phyloP scores from a whole-genome alignment of 192 early-diverging fungal species.

The Entophlyctis luteolus region DNA sequence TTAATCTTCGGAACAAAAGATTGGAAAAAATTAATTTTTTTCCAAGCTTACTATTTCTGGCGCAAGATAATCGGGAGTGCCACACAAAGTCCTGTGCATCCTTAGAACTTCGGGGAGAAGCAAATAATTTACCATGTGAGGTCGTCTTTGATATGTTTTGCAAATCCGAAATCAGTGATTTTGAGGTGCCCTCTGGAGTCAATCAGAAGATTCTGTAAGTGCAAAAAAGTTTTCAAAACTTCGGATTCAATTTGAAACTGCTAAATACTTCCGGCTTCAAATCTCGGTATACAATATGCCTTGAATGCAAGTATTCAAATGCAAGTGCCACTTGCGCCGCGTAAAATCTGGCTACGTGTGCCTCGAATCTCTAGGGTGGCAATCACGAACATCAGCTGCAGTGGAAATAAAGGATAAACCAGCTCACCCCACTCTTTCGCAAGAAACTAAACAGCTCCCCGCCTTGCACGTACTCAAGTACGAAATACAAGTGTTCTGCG shows the following conservation, averaged over 20 bases:
- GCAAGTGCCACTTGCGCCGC: constrained; percentile 19
- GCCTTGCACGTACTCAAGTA: constrained; percentile 89
- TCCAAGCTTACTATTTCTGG: constrained; percentile 48
- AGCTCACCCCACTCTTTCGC: constrained; percentile 55
- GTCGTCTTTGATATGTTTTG: constrained; percentile 72
- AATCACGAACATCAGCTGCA: too few relatives aligned
- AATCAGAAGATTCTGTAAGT: constrained; percentile 67
- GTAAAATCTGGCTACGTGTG: constrained; percentile 22
- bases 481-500: constrained; percentile 78
- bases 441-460: constrained; percentile 89
- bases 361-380: constrained; percentile 26
- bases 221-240: too few relatives aligned
- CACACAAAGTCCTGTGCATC: too few relatives aligned
- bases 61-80: constrained; percentile 76
- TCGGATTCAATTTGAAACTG: too few relatives aligned
- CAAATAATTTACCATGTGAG: too few relatives aligned
- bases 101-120: too few relatives aligned
- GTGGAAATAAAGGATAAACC: too few relatives aligned
- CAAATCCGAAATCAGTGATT: constrained; percentile 87
- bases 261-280: constrained; percentile 77
- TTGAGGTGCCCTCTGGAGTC: constrained; percentile 75
- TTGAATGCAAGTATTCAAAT: constrained; percentile 67
- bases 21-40: neutral
- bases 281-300: constrained; percentile 79
- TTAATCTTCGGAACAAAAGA: too few relatives aligned